Base-by-base conservation (phyloP, 768 basidiomycete species). In the Naganishia friedmannii region DNA sequence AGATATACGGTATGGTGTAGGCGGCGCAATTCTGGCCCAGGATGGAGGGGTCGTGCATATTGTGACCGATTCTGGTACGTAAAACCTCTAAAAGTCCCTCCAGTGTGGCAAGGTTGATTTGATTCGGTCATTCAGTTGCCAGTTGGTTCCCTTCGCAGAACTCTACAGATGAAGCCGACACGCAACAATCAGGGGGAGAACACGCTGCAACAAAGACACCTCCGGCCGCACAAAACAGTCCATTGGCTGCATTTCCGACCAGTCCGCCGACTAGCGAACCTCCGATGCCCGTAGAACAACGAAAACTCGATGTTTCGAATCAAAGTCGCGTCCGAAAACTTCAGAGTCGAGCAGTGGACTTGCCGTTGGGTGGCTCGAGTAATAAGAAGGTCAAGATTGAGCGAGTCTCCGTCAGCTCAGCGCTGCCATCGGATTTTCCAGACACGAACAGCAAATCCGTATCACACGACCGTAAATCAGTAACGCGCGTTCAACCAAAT, bases 91-190 rank as follows among this genome's bases (percentile, higher is more conserved):
- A 1, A 4, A n/a, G n/a, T 51, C 48, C n/a, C 21, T 51, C 19
- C 31, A n/a, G 29, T 31, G 26, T 55, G n/a, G 42, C 39, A 46
- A 12, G 15, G 17, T 12, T 26, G 23, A 42, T 13, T 28, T 12
- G 12, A 23, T 2, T 58, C 39, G 13, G n/a, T 21, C 39, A 63
- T 29, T 15, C 54, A 63, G 60, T 34, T 2, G 60, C 60, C 13
- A 63, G 60, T 34, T 63, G 60, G 60, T 63, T 63, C 60, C 39
- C 42, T 10, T 63, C 60, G 21, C 60, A 63, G 28, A 19, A 29
- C 5, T 63, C 60, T 21, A 46, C 60, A 7, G 39, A 63, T 3
- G 39, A 63, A 28, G 60, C 60, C 5, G 42, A 26, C 26, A 7
- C 60, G 4, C 26, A 63, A 46, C 23, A 21, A 42, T 63, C 60